Evolutionary conservation across 1,284 basidiomycete species (phyloP), one percentile per base, ranked within the genome.

Genomic region (Grifola frondosa): DNA sequence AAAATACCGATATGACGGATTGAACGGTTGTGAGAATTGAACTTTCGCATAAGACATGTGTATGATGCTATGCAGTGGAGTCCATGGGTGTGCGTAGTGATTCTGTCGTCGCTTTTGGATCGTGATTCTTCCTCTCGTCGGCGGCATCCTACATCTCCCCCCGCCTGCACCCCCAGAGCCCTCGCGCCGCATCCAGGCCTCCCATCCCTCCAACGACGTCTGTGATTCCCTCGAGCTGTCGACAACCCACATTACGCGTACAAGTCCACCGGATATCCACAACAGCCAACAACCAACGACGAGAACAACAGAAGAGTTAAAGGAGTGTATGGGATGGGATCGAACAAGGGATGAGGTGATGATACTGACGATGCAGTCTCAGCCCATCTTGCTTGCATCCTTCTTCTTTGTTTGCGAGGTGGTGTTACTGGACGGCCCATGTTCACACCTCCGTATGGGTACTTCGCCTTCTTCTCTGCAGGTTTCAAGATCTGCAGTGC

Each of bases 391-490:
- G 73, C 67, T 73, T 56, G 80, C 84, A 54, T 72, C 70, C 76
- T 89, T 89, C 78, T 86, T 87, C 81, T 87, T 88, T 82, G 81
- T 75, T 88, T 89, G 66, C 88, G 88, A 49, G 87, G 86, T 51
- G 87, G 87, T 56, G 87, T 87, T 52, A 87, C 80, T 28, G 83
- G 86, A 54, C 87, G 76, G 30, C 84, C 85, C 76, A 84, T 80
- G 60, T 84, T 87, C 75, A 85, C 84, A 30, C 82, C 83, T 40
- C 84, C 84, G 53, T 91, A 90, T 4, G 88, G 84, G 68, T 94
- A 93, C 70, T 93, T 94, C 49, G 88, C 81, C 73, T 98, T 98
- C 84, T 98, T 98, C 77, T 99, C 96, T 28, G 96, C 96, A 33
- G 96, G 96, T 74, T 99, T 99, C 63, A 99, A 76, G 57, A 99